Evolutionary conservation across 495 filamentous ascomycete species (phyloP).

Genomic region (Gamarada debralockiae): DNA sequence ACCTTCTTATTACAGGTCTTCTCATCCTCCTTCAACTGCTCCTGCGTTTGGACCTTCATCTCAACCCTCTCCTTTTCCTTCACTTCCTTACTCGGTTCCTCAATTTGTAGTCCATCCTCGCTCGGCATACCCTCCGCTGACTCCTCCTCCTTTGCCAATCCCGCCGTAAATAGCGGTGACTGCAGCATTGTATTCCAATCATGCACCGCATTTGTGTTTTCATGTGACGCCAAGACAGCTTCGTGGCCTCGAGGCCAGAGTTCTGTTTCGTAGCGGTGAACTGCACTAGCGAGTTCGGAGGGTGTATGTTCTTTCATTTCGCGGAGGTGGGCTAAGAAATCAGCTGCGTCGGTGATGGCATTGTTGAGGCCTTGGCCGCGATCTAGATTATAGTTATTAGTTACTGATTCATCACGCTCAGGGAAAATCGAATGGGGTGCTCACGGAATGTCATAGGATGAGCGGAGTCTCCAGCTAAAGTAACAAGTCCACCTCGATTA

Average conservation of each 20-base stretch:
- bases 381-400: constrained; percentile 18
- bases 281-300: constrained; percentile 20
- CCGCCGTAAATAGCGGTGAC: constrained; percentile 9
- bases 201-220: constrained; percentile 34
- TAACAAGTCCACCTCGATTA: constrained; percentile 37
- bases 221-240: constrained; percentile 24
- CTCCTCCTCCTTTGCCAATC: too few species aligned
- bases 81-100: too few species aligned
- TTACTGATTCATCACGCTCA: background rate
- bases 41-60: too few species aligned
- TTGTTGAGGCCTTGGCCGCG: constrained; percentile 49
- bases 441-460: constrained; percentile 57
- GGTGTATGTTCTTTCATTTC: constrained; percentile 22
- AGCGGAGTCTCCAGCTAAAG: constrained; percentile 51
- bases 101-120: too few species aligned
- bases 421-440: constrained; percentile 5
- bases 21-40: too few species aligned
- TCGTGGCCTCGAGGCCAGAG: constrained; percentile 29
- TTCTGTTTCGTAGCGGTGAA: constrained; percentile 32
- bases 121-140: too few species aligned
- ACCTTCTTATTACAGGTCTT: too few species aligned
- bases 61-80: too few species aligned
- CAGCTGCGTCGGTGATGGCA: constrained; percentile 38
- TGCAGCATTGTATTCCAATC: constrained; percentile 29
- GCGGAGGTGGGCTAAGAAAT: constrained; percentile 26